These are phyloP conservation scores for Bromus sterilis DNA, from an alignment of 176 grass and related monocot species.

Conservation along the genomic window DNA sequence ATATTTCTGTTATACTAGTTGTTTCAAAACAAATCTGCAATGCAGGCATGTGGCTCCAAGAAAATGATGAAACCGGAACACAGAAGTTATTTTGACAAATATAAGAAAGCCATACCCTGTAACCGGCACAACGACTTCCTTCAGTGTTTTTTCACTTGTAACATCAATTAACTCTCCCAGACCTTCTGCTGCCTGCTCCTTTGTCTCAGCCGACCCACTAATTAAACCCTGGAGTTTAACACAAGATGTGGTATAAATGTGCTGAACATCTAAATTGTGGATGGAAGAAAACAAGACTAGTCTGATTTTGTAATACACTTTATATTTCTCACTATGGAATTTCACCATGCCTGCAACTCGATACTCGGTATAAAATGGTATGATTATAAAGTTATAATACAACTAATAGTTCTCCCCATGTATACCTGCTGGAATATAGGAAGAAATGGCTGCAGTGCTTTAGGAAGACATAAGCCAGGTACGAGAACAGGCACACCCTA, in stretches of 20 bases:
- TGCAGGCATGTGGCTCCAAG: neutral
- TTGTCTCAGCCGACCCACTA: constrained; percentile 84
- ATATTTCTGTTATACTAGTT: neutral
- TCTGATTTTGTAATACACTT: neutral
- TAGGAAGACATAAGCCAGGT: constrained; percentile 90
- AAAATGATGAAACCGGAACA: neutral
- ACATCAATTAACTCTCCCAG: constrained; percentile 94
- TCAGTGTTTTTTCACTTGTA: constrained; percentile 87
- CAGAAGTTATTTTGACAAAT: constrained; percentile 12
- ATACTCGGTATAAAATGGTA: neutral
- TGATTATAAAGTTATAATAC: constrained; percentile 18
- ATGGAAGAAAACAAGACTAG: neutral
- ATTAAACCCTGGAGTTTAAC: constrained; percentile 74
- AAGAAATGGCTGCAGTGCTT: constrained; percentile 87
- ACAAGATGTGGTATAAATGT: constrained; percentile 13
- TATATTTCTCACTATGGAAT: neutral
- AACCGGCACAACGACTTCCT: constrained; percentile 89
- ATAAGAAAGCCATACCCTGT: constrained; percentile 62
- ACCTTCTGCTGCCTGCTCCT: constrained; percentile 89
- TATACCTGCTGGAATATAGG: constrained; percentile 91
- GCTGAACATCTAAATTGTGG: neutral
- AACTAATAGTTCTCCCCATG: constrained; percentile 3
- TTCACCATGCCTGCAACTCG: neutral
- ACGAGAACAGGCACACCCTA: constrained; percentile 85
- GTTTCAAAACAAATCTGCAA: neutral